Base-by-base conservation (phyloP, 768 basidiomycete genomes). In the Tricholoma bakamatsutake region DNA sequence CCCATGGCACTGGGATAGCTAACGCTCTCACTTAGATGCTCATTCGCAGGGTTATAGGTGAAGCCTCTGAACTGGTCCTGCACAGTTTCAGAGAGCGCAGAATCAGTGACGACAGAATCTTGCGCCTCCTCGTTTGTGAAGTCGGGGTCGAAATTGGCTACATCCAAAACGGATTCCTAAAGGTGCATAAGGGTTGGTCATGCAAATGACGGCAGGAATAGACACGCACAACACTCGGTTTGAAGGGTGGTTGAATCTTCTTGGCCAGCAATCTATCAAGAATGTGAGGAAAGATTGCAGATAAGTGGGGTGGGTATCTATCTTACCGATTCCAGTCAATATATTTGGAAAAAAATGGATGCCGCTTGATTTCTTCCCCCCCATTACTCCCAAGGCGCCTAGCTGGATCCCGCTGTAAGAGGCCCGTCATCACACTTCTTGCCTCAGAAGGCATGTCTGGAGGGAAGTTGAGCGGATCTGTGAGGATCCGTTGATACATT, bases 161-260 rank as follows among this genome's bases (percentile, higher is more conserved):
- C 93, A 68, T 97, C 95, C 45, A 97, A 82, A 1, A 94, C 94
- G 53, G 88, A 89, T 76, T 95, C 93, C 86, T 87, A 42, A 49
- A 55, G 54, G 30, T 11, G 63, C 45, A 43, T 37, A 4, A 60
- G 33, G n/a, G 35, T 42, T 50, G 46, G 34, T 42, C n/a, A 24
- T 33, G 18, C 45, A 28, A 15, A n/a, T n/a, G 28, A 31, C 13
- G 28, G 27, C 12, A 10, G n/a, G 34, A 42, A 54, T 42, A 4
- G 50, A 49, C 43, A 76, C 90, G 69, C 71, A 91, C 91, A 59
- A 98, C 96, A 61, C 88, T 90, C 11, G 96, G 96, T 73, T 99
- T 99, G 78, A 98, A 98, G 6, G 93, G 90, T 1, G 96, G 94
- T 65, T 94, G 93, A 52, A 97, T 95, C 78, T 96, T 95, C 78